Conservation (phyloP, 176 grass and related monocot genomes). For the Juncus inflexus region DNA sequence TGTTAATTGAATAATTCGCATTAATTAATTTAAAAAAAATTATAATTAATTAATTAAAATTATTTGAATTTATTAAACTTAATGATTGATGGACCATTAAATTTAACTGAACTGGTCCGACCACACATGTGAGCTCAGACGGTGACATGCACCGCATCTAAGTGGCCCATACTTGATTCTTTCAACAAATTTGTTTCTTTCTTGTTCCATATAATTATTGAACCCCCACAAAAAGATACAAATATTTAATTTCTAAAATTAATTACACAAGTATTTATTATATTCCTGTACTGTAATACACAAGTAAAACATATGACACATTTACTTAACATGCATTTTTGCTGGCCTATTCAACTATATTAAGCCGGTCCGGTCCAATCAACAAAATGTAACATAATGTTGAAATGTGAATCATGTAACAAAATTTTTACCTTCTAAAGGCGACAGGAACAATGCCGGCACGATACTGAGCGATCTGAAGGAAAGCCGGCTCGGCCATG, state of each 20-base stretch:
- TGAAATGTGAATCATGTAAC: too few species aligned
- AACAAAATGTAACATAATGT: neutral
- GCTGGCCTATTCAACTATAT: neutral
- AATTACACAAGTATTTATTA: too few species aligned
- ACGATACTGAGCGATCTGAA: slow-evolving; percentile 85
- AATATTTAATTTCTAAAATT: too few species aligned
- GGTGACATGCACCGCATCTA: slow-evolving; percentile 14
- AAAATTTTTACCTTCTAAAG: slow-evolving; percentile 53
- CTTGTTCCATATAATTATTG: too few species aligned
- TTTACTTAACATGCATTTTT: neutral
- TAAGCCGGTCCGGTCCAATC: neutral
- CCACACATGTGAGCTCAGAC: neutral
- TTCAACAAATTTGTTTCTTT: neutral
- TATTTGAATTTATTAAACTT: too few species aligned
- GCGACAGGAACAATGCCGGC: slow-evolving; percentile 81
- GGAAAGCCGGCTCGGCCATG: slow-evolving; percentile 81
- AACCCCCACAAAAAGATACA: too few species aligned
- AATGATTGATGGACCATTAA: too few species aligned
- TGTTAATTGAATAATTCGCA: neutral
- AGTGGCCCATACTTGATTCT: slow-evolving; percentile 11
- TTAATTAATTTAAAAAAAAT: neutral
- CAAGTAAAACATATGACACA: neutral
- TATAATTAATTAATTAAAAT: too few species aligned
- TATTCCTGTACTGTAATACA: too few species aligned
- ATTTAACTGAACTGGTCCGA: slow-evolving; percentile 8